Conservation (phyloP, 2,329 filamentous ascomycete species). For the Penicillium sp. region DNA sequence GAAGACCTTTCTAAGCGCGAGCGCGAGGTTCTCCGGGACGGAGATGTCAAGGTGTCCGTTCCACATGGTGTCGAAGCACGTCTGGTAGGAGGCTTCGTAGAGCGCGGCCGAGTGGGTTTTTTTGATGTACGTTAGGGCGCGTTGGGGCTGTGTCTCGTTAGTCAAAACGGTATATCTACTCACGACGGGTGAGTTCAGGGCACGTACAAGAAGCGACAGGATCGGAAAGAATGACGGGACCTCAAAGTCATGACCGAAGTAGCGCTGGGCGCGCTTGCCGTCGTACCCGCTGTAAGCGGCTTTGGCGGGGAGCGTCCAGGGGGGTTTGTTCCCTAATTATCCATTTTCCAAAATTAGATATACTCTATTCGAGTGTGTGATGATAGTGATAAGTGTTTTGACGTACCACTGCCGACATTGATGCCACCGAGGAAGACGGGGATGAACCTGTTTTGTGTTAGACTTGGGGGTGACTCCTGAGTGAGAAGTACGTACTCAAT, state of each 20-base stretch:
- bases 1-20: conserved; percentile 38
- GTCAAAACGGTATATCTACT: not conserved
- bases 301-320: conserved; percentile 73
- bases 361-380: not conserved
- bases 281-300: conserved; percentile 62
- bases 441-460: conserved; percentile 58
- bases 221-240: conserved; percentile 60
- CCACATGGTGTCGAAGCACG: conserved; percentile 68
- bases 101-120: conserved; percentile 53
- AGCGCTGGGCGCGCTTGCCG: conserved; percentile 53
- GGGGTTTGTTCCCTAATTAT: conserved; percentile 70
- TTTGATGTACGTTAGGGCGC: conserved; percentile 71
- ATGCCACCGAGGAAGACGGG: conserved; percentile 75
- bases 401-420: conserved; percentile 62
- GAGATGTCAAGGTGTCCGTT: conserved; percentile 63
- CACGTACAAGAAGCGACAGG: conserved; percentile 56
- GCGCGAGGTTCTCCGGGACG: conserved; percentile 58
- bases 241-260: conserved; percentile 53
- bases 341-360: not conserved
- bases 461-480: not conserved
- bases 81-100: conserved; percentile 60
- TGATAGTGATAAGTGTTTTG: no score
- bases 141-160: conserved; percentile 57
- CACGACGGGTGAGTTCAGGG: conserved; percentile 31
- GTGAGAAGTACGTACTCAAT: conserved; percentile 62